phyloP scores from a whole-genome alignment of 495 filamentous ascomycete species.

The Podospora comata region DNA sequence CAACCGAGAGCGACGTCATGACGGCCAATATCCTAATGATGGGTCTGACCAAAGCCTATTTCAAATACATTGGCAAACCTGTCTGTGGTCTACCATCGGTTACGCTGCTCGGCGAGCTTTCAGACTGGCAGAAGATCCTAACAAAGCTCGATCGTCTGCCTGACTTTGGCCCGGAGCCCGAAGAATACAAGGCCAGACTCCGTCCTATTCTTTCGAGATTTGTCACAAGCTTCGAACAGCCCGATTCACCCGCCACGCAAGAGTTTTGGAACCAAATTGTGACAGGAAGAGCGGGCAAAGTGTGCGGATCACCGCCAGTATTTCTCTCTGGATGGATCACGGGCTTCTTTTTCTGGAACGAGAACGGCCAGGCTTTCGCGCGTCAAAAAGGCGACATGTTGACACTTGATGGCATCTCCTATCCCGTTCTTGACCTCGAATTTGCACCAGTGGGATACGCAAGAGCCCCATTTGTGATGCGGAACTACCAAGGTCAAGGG shows the following conservation, averaged over 20 bases:
- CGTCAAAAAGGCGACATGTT: not conserved
- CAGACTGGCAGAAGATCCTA: conserved; percentile 38
- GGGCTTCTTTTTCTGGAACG: conserved; percentile 48
- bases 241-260: conserved; percentile 30
- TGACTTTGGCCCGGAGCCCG: conserved; percentile 37
- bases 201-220: conserved; percentile 37
- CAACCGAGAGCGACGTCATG: conserved; percentile 31
- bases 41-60: conserved; percentile 38
- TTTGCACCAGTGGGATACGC: conserved; percentile 30
- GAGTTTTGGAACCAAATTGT: conserved; percentile 47
- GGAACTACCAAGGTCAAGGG: conserved; percentile 21
- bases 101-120: conserved; percentile 34
- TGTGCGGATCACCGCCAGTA: conserved; percentile 29
- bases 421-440: conserved; percentile 25
- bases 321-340: conserved; percentile 47
- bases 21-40: conserved; percentile 41
- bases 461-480: conserved; percentile 30
- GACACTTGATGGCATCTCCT: conserved; percentile 26
- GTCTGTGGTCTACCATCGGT: conserved; percentile 41
- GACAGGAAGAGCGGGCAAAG: conserved; percentile 1
- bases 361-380: conserved; percentile 30
- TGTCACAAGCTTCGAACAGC: conserved; percentile 33
- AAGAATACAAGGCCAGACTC: conserved; percentile 29
- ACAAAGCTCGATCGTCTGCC: conserved; percentile 31
- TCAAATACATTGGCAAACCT: conserved; percentile 26